Evolutionary conservation across 192 early-diverging fungal genomes (phyloP).

Genomic region (Linnemannia exigua): DNA sequence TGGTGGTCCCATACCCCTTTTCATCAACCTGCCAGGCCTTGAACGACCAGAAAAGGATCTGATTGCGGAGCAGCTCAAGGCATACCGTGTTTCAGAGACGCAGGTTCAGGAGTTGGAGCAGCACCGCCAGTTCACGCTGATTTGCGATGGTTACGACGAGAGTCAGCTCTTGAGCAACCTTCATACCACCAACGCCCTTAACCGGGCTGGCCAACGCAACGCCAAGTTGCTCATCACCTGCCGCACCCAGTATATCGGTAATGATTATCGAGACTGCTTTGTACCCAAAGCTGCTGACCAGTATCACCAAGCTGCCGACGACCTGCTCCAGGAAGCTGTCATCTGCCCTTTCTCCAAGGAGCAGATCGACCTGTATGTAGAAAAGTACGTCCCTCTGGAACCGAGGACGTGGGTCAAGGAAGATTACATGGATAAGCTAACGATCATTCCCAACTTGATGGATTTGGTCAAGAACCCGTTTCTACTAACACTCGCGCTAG

Average conservation of each 20-base stretch:
- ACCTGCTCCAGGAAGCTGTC: not conserved
- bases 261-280: not conserved
- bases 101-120: not conserved
- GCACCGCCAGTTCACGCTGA: not conserved
- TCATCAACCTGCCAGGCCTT: not conserved
- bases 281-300: not conserved
- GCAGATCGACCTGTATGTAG: not conserved
- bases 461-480: constrained; percentile 2
- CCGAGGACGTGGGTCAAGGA: not conserved
- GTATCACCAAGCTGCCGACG: too few species aligned
- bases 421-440: not conserved
- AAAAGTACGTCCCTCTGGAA: not conserved
- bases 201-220: not conserved
- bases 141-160: constrained; percentile 9
- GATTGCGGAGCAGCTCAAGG: not conserved
- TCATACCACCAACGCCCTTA: not conserved
- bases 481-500: not conserved
- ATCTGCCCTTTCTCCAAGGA: not conserved
- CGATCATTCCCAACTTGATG: not conserved
- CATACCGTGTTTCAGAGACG: not conserved
- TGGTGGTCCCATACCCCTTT: not conserved
- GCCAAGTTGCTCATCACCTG: not conserved
- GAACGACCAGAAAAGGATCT: not conserved
- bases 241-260: not conserved
- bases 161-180: not conserved